Percentiles rank a stretch among this genome's conserved stretches.
Evolutionary conservation across 176 grass and related monocot species (phyloP).

Genomic region (Poa annua): DNA sequence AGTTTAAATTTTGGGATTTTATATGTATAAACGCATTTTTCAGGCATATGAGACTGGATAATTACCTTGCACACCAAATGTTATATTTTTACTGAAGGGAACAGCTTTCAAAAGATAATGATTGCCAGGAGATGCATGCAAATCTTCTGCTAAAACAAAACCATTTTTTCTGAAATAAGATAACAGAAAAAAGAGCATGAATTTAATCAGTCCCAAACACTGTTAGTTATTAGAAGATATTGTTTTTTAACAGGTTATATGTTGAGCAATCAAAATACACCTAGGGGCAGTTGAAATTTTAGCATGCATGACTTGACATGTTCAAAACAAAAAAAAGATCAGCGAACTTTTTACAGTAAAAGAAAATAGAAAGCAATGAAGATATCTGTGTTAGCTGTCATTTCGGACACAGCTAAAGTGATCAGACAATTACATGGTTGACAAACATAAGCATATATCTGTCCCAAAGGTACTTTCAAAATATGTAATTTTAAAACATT

Average conservation of each 20-base stretch:
- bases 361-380: constrained; percentile 18
- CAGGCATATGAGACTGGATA: constrained; percentile 3
- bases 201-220: constrained; percentile 15
- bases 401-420: background rate
- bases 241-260: background rate
- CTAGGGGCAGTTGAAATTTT: background rate
- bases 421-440: background rate
- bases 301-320: constrained; percentile 27
- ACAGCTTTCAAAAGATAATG: constrained; percentile 90
- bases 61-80: constrained; percentile 93
- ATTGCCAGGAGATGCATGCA: constrained; percentile 72
- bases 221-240: background rate
- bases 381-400: background rate
- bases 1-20: background rate
- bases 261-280: constrained; percentile 1
- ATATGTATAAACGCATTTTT: background rate
- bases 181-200: constrained; percentile 34
- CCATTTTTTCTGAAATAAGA: constrained; percentile 81
- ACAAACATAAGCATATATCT: constrained; percentile 9
- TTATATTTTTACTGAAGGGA: constrained; percentile 95
- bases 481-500: background rate
- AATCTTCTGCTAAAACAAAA: constrained; percentile 85
- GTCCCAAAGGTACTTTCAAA: background rate
- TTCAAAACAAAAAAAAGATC: constrained; percentile 17
- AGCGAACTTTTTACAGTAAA: background rate